These are phyloP conservation scores for Beauveria bassiana DNA, from an alignment of 2,329 filamentous ascomycete species.

Conservation along the genomic window DNA sequence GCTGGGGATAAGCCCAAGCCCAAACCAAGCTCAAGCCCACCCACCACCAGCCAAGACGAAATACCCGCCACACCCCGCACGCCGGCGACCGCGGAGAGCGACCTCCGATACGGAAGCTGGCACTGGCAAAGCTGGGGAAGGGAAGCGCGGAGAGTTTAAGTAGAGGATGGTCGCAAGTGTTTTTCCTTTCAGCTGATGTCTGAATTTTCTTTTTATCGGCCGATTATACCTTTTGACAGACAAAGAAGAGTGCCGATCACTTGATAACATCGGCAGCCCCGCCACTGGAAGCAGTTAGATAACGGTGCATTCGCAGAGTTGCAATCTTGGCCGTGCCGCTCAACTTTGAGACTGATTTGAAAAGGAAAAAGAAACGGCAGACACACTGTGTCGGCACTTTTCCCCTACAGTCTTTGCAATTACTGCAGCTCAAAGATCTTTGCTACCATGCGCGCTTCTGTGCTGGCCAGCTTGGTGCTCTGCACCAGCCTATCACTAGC, in stretches of 20 bases:
- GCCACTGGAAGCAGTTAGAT: not conserved
- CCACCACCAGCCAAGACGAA: not conserved
- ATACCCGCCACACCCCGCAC: not conserved
- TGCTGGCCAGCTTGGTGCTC: constrained; percentile 21
- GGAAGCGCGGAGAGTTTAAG: not conserved
- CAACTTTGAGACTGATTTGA: too few species aligned
- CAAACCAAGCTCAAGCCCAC: not conserved
- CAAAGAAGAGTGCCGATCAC: not conserved
- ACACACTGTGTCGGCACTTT: not conserved
- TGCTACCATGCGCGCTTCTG: not conserved
- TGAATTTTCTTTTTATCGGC: not conserved
- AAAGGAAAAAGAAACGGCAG: too few species aligned
- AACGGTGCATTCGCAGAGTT: too few species aligned
- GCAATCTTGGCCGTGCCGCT: too few species aligned
- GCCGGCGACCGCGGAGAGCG: constrained; percentile 11
- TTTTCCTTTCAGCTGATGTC: not conserved
- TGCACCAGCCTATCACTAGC: constrained; percentile 20
- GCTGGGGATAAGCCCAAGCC: not conserved
- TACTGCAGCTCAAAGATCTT: not conserved
- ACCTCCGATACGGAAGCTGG: not conserved
- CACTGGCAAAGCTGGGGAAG: not conserved
- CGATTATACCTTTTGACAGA: not conserved
- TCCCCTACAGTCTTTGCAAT: too few species aligned
- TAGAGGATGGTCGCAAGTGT: not conserved
- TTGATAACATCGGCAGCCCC: not conserved